phyloP scores from a whole-genome alignment of 1,284 basidiomycete species.

The Calocybe gambosa region DNA sequence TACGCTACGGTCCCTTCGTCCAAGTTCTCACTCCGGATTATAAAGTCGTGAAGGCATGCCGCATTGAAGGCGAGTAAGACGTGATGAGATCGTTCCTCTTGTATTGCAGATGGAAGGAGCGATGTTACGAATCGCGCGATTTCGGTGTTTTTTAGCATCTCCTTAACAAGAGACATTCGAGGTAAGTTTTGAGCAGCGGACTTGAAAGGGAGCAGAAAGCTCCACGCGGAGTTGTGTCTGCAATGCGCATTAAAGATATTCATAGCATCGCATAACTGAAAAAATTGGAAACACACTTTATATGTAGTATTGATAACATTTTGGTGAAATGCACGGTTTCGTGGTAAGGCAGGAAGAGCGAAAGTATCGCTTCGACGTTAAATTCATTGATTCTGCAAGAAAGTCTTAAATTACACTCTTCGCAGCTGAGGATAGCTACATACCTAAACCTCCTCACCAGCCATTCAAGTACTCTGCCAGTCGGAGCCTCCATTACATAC shows the following conservation, averaged over 20 bases:
- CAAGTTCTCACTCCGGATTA: conserved; percentile 50
- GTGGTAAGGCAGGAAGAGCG: conserved; percentile 91
- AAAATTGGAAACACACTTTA: conserved; percentile 45
- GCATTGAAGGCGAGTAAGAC: conserved; percentile 83
- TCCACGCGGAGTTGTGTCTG: conserved; percentile 49
- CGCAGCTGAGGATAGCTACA: conserved; percentile 18
- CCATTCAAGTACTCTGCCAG: conserved; percentile 93
- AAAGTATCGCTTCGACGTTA: conserved; percentile 77
- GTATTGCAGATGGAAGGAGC: conserved; percentile 57
- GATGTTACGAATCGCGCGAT: conserved; percentile 67
- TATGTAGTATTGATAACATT: conserved; percentile 82
- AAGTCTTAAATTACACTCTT: background rate
- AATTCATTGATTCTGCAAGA: conserved; percentile 87
- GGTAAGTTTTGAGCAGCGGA: conserved; percentile 69
- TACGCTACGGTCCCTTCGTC: conserved; percentile 60
- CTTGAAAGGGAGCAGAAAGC: conserved; percentile 72
- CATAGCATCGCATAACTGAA: background rate
- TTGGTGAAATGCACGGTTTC: conserved; percentile 93
- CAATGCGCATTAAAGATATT: conserved; percentile 3
- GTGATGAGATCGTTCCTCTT: conserved; percentile 54
- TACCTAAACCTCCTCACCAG: conserved; percentile 89
- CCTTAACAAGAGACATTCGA: conserved; percentile 60
- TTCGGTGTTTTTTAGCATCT: conserved; percentile 70
- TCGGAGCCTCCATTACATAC: conserved; percentile 77
- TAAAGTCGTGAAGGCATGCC: conserved; percentile 75